Conservation (phyloP, 106 monocot genomes). For the Dendrobium chrysotoxum region DNA sequence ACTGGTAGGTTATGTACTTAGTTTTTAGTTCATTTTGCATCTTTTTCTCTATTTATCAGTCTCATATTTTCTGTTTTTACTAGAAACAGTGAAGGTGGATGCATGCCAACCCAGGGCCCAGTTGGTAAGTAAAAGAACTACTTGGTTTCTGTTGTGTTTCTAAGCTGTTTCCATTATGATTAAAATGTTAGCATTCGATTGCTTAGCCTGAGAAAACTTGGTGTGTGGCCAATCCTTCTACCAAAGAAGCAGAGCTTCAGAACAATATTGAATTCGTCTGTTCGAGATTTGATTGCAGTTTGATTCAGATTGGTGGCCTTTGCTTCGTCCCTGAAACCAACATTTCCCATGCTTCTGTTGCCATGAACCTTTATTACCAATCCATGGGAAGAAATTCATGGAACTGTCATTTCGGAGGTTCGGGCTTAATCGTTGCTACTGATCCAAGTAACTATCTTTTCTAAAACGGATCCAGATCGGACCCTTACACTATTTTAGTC, state of each 20-base stretch:
- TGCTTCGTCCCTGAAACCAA: slow-evolving; percentile 27
- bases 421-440: slow-evolving; percentile 18
- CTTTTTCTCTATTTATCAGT: background rate
- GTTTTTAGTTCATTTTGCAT: background rate
- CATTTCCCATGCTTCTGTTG: slow-evolving; percentile 29
- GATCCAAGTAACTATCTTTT: slow-evolving; percentile 21
- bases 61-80: background rate
- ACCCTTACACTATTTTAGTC: too few species aligned
- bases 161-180: background rate
- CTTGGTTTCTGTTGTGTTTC: background rate
- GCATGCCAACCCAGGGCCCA: background rate
- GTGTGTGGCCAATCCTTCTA: slow-evolving; percentile 35
- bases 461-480: too few species aligned
- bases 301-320: slow-evolving; percentile 13
- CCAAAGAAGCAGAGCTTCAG: slow-evolving; percentile 15
- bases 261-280: slow-evolving; percentile 27
- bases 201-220: slow-evolving; percentile 17
- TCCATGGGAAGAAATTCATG: slow-evolving; percentile 22
- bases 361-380: slow-evolving; percentile 36
- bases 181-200: background rate
- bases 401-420: slow-evolving; percentile 27
- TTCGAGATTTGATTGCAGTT: slow-evolving; percentile 18
- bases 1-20: background rate
- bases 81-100: background rate
- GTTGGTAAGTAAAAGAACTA: background rate